Evolutionary conservation across 176 grass and related monocot genomes (phyloP), one percentile per base, ranked within the genome.

Genomic region (Bonia amplexicaulis): DNA sequence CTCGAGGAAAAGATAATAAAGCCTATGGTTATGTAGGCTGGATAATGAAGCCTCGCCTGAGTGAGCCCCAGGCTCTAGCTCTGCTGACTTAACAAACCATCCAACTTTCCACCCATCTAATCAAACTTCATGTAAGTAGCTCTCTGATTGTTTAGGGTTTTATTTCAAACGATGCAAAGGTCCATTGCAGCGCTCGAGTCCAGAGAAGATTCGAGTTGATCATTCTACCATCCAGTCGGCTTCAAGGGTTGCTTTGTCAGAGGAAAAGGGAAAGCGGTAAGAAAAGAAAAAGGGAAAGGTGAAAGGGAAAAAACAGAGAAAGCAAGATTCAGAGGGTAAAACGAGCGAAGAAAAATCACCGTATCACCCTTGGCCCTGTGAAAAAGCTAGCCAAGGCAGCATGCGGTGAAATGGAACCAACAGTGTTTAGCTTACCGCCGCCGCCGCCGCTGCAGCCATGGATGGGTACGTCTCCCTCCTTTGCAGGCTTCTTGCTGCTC

Each of bases 1-100:
- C 83, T 78, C 74, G 83, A 69, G 61, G 63, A 78, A 78, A 85
- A 78, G 51, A 85, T 51, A 10, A 74, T 54, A 54, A 74, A 37
- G 25, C 16, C 3, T 54, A 54, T 17, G 17, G 52, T 54, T 54
- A 20, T 8, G 6, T 54, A 20, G 17, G 2, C 52, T 20, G 16
- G 1, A 54, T 20, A 20, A 7, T 54, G 8, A 7, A 8, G 52
- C 52, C 17, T 51, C 48, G 47, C 52, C 52, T 20, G 52, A 20
- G 17, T 54, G 52, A 20, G 49, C 52, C 52, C 6, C 17, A 54
- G 17, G 5, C 0, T 53, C 51, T 53, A 51, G 4, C 48, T 51
- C 14, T 39, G 65, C 17, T 20, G 20, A 39, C 6, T 19, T 0
- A 39, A 39, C 7, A 37, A 31, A 39, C 2, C 31, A 10, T 66